Percentiles rank a stretch among this genome's conserved stretches.
Evolutionary conservation across 1,284 basidiomycete genomes (phyloP).

Genomic region (Cryptococcus sp.): DNA sequence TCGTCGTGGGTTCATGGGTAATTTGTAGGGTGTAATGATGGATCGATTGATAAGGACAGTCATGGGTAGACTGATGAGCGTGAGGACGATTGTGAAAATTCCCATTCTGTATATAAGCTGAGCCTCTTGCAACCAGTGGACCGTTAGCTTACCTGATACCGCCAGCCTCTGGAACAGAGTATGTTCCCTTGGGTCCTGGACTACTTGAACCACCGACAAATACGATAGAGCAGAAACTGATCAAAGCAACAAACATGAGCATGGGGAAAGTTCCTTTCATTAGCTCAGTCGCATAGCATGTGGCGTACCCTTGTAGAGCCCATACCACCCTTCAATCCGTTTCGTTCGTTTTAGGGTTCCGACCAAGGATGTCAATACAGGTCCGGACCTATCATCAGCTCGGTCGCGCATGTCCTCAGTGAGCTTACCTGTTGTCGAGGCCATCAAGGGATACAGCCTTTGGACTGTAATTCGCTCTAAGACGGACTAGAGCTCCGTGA

Average conservation of each 20-base stretch:
- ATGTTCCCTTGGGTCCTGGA: conserved; percentile 54
- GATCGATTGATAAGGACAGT: conserved; percentile 76
- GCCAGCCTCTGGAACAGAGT: conserved; percentile 66
- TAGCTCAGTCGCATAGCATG: neutral
- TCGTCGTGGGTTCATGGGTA: conserved; percentile 60
- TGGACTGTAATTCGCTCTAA: conserved; percentile 51
- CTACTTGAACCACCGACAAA: conserved; percentile 43
- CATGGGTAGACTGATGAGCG: conserved; percentile 73
- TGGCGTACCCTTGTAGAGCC: conserved; percentile 76
- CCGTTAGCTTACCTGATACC: conserved; percentile 57
- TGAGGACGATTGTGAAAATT: conserved; percentile 53
- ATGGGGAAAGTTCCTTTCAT: conserved; percentile 61
- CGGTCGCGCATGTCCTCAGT: neutral
- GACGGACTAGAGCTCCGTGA: conserved; percentile 43
- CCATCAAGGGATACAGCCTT: conserved; percentile 69
- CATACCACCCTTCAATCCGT: conserved; percentile 71
- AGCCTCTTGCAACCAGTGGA: conserved; percentile 31
- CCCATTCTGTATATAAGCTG: conserved; percentile 30
- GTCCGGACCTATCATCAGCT: conserved; percentile 41
- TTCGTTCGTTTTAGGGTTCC: conserved; percentile 69
- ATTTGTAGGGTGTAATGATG: conserved; percentile 77
- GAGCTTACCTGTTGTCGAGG: conserved; percentile 33
- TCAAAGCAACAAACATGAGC: conserved; percentile 58
- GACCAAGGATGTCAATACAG: conserved; percentile 41
- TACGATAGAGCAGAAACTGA: conserved; percentile 42